Conservation (phyloP, 306 rosid species). For the Quercus glauca region DNA sequence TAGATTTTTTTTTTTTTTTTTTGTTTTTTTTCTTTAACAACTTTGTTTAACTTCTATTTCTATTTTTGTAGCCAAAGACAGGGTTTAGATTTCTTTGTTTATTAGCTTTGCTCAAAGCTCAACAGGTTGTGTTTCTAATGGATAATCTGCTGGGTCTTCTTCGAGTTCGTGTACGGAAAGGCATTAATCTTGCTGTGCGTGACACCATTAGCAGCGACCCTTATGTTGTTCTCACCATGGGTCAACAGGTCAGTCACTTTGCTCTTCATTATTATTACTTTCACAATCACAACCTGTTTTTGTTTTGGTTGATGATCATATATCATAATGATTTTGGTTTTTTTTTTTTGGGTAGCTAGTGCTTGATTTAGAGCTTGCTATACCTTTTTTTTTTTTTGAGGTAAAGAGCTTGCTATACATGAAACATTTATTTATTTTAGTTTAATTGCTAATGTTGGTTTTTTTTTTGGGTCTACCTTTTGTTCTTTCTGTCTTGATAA, state of each 20-base stretch:
- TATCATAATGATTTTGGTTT: background rate
- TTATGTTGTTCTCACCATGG: slow-evolving; percentile 52
- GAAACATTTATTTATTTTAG: no score
- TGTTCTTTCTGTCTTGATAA: background rate
- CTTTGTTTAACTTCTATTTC: no score
- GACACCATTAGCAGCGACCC: slow-evolving; percentile 77
- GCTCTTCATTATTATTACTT: background rate
- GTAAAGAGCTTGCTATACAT: no score
- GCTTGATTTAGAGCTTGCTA: background rate
- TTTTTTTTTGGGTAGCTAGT: background rate
- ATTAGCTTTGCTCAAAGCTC: background rate
- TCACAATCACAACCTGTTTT: background rate
- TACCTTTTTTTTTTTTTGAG: no score
- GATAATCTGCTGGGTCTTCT: slow-evolving; percentile 59
- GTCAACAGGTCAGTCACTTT: slow-evolving; percentile 41
- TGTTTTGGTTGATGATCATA: background rate
- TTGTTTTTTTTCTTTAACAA: no score
- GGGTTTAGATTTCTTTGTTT: background rate
- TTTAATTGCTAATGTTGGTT: no score
- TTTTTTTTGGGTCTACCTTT: background rate
- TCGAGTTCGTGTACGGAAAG: slow-evolving; percentile 56
- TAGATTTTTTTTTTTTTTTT: no score
- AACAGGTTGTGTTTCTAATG: slow-evolving; percentile 30
- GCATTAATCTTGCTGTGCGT: slow-evolving; percentile 68
- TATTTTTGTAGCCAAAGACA: no score